phyloP scores from a whole-genome alignment of 2,329 filamentous ascomycete species.

The Paecilomyces formosus region DNA sequence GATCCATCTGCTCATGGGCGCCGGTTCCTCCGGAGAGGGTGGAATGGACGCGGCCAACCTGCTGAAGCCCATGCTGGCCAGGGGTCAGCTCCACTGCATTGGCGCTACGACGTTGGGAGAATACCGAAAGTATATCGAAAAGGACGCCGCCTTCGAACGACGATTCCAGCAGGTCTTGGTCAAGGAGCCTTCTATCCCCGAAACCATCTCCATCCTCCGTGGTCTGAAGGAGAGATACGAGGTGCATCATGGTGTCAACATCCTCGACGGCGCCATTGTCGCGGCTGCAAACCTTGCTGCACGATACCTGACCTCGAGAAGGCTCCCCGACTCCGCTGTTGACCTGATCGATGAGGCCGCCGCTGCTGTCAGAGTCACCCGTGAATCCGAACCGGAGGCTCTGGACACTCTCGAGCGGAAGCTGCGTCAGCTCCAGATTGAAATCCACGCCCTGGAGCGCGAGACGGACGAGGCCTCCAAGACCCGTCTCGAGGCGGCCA shows the following conservation, averaged over 20 bases:
- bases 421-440: constrained; percentile 85
- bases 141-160: constrained; percentile 95
- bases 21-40: constrained; percentile 86
- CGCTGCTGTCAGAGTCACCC: constrained; percentile 88
- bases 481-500: constrained; percentile 70
- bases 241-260: constrained; percentile 95
- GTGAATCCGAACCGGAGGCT: constrained; percentile 92
- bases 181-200: constrained; percentile 80
- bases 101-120: constrained; percentile 92
- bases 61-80: constrained; percentile 94
- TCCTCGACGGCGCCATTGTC: constrained; percentile 88
- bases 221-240: constrained; percentile 97
- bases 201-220: constrained; percentile 96
- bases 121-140: constrained; percentile 98
- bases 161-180: constrained; percentile 98
- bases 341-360: constrained; percentile 95
- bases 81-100: constrained; percentile 95
- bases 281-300: constrained; percentile 85
- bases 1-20: constrained; percentile 97
- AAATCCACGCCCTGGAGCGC: constrained; percentile 88
- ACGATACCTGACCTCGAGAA: constrained; percentile 82
- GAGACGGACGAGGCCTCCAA: constrained; percentile 94
- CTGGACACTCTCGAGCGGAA: constrained; percentile 91
- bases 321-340: constrained; percentile 92
- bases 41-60: constrained; percentile 98